Conservation (phyloP, 2,329 filamentous ascomycete genomes). For the Pezicula carpinea region DNA sequence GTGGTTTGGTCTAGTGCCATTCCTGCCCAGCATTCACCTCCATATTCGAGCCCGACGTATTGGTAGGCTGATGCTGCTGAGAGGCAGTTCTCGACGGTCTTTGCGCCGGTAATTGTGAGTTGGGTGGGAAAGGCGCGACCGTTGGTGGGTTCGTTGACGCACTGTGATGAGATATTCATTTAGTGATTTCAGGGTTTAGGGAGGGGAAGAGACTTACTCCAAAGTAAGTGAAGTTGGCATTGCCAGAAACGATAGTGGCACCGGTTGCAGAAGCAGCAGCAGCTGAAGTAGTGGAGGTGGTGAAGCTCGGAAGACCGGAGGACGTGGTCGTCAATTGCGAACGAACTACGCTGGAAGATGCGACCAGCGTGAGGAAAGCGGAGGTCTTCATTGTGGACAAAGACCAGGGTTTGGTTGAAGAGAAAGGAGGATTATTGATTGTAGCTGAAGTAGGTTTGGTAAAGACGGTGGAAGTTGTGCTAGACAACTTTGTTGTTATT, state of each 20-base stretch:
- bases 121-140: background rate
- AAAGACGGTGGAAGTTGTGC: background rate
- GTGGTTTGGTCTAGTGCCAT: background rate
- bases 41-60: slow-evolving; percentile 2
- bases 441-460: background rate
- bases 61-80: background rate
- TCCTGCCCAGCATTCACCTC: slow-evolving; percentile 2
- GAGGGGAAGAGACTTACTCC: background rate
- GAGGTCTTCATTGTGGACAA: too few relatives aligned
- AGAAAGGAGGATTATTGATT: too few relatives aligned
- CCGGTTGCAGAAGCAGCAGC: background rate
- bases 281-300: background rate
- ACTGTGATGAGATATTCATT: background rate
- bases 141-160: slow-evolving; percentile 1
- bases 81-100: slow-evolving; percentile 2
- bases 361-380: too few relatives aligned
- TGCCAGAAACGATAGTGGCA: background rate
- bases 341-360: too few relatives aligned
- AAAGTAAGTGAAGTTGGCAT: slow-evolving; percentile 3
- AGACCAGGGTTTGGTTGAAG: too few relatives aligned
- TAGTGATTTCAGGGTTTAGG: background rate
- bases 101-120: background rate
- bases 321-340: too few relatives aligned
- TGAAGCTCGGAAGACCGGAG: too few relatives aligned
- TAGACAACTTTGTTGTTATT: background rate